Evolutionary conservation across 2,329 filamentous ascomycete species (phyloP), one percentile per base, ranked within the genome.

Genomic region (Hymenoscyphus scutula): DNA sequence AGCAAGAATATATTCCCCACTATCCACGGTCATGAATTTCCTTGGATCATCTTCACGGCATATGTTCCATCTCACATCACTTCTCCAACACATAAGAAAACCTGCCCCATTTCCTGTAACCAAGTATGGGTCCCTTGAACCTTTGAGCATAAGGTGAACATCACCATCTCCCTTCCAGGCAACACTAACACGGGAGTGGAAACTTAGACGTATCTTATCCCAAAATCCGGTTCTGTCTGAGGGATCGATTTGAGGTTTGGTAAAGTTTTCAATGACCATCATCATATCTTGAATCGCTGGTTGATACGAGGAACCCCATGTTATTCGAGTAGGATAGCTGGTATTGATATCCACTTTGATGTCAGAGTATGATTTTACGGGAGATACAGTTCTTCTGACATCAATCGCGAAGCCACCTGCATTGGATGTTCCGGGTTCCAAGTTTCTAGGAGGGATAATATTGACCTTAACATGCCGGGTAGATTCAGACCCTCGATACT

Each of bases 211-310:
- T 58, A 99, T 93, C 81, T 99, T 99, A 77, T 99, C 95, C 95
- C 95, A 99, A 79, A 99, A 99, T 2, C 95, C 95, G 55, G 96
- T 92, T 61, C 90, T 84, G 67, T 99, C 96, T 0, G 95, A 98
- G 1, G 91, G 89, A 74, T 99, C 96, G 30, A 97, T 82, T 66
- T 94, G 93, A 7, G 94, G 92, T 74, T 99, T 99, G 0, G 94
- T 97, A 74, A 99, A 98, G 2, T 91, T 94, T 76, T 99, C 95
- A 65, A 99, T 90, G 29, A 93, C 93, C 84, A 98, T 97, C 95
- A 99, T 99, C 90, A 98, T 97, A 73, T 99, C 96, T 75, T 99
- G 95, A 56, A 99, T 94, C 1, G 94, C 94, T 30, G 96, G 95
- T 73, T 99, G 96, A 72, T 98, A 99, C 1, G 93, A 97, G 54